Evolutionary conservation across 2,329 filamentous ascomycete genomes (phyloP).

Genomic region (Balansia obtecta): DNA sequence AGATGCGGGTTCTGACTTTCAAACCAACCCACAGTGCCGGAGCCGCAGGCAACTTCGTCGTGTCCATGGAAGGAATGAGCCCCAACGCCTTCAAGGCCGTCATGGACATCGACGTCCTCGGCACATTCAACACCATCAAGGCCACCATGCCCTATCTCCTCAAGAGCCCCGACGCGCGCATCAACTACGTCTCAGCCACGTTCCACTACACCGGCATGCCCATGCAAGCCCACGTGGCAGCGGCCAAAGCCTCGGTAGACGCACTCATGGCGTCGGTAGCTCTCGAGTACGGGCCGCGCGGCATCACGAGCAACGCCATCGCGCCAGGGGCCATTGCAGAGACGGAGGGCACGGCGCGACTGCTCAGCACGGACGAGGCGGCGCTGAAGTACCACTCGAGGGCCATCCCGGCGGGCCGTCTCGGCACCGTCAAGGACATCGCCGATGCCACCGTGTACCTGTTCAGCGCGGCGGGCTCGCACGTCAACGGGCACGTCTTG

Average conservation of each 20-base stretch:
- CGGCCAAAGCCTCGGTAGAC: slow-evolving; percentile 86
- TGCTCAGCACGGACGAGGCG: slow-evolving; percentile 29
- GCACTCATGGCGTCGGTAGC: slow-evolving; percentile 67
- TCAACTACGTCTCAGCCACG: slow-evolving; percentile 81
- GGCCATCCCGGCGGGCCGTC: slow-evolving; percentile 59
- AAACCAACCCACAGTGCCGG: slow-evolving; percentile 53
- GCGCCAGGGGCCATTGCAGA: slow-evolving; percentile 74
- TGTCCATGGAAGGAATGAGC: slow-evolving; percentile 68
- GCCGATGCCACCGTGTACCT: slow-evolving; percentile 85
- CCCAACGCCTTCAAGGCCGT: slow-evolving; percentile 90
- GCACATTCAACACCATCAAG: slow-evolving; percentile 91
- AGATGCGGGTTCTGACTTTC: neutral
- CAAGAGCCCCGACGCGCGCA: slow-evolving; percentile 63
- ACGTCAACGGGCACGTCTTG: slow-evolving; percentile 70
- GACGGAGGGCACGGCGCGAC: slow-evolving; percentile 68
- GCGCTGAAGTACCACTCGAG: slow-evolving; percentile 22
- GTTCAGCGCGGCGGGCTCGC: slow-evolving; percentile 76
- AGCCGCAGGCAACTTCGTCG: slow-evolving; percentile 90
- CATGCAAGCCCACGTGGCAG: slow-evolving; percentile 78
- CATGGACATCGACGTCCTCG: slow-evolving; percentile 90
- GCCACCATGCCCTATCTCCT: slow-evolving; percentile 75
- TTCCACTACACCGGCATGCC: slow-evolving; percentile 84
- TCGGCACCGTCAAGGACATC: slow-evolving; percentile 75
- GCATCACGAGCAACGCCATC: slow-evolving; percentile 79
- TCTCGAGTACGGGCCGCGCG: slow-evolving; percentile 81